Evolutionary conservation across 208 protist genomes (phyloP).

Genomic region (Plasmodiophora brassicae): DNA sequence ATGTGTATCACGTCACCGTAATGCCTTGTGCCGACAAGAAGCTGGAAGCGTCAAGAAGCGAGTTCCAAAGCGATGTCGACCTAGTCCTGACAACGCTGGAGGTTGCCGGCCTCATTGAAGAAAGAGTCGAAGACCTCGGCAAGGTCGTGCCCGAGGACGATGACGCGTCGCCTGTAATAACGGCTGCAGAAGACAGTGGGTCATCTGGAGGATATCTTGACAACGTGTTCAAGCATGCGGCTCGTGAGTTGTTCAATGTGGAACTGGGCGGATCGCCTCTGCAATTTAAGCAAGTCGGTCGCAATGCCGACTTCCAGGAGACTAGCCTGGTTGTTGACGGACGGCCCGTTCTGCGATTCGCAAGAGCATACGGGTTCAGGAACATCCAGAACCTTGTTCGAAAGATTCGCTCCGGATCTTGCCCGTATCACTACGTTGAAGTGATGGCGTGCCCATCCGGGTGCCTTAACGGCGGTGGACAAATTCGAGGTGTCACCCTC

Average conservation of each 20-base stretch:
- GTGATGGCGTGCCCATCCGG: constrained; percentile 93
- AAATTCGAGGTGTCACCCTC: no score
- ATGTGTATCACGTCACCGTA: constrained; percentile 82
- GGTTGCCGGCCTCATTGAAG: constrained; percentile 50
- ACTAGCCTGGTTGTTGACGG: neutral
- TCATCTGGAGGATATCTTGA: neutral
- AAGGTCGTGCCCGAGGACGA: neutral
- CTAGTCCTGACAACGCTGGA: constrained; percentile 87
- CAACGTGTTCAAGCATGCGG: neutral
- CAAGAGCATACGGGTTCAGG: constrained; percentile 88
- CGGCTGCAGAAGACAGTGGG: neutral
- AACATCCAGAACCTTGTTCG: constrained; percentile 95
- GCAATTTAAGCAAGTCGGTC: neutral
- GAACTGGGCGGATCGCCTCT: neutral
- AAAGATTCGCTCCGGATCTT: constrained; percentile 70
- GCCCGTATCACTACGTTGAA: constrained; percentile 83
- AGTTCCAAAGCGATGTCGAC: constrained; percentile 83
- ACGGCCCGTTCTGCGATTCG: constrained; percentile 60
- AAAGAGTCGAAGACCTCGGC: neutral
- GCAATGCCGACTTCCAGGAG: constrained; percentile 9
- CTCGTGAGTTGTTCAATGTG: neutral
- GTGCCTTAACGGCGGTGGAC: constrained; percentile 94
- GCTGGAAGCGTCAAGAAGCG: constrained; percentile 85
- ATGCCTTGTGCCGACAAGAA: constrained; percentile 98
- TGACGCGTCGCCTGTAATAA: neutral